Conservation (phyloP, 2,329 filamentous ascomycete genomes). For the Paracamarosporium sp. region DNA sequence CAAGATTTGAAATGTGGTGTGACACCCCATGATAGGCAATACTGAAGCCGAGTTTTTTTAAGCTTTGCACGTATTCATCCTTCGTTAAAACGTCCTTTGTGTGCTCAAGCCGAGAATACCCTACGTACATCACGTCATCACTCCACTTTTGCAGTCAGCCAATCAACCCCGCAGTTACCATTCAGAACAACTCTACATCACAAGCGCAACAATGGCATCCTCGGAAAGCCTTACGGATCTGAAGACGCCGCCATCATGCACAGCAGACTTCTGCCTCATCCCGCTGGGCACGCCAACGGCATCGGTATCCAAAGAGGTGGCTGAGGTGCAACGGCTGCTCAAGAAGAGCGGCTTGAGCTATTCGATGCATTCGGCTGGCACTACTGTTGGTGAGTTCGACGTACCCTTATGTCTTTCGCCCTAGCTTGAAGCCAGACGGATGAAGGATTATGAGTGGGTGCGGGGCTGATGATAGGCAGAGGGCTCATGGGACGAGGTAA, state of each 20-base stretch:
- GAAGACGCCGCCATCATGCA: constrained; percentile 74
- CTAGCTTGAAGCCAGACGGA: not conserved
- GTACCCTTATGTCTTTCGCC: constrained; percentile 18
- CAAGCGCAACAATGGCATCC: constrained; percentile 22
- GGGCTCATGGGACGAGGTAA: constrained; percentile 88
- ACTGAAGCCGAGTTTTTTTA: too few relatives aligned
- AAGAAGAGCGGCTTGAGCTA: constrained; percentile 81
- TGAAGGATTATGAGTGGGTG: not conserved
- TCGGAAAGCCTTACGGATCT: constrained; percentile 28
- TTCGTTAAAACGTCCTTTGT: too few relatives aligned
- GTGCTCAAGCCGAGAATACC: too few relatives aligned
- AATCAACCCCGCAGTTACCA: not conserved
- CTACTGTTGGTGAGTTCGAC: constrained; percentile 73
- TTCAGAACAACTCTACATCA: not conserved
- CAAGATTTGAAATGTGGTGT: too few relatives aligned
- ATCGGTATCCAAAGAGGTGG: constrained; percentile 71
- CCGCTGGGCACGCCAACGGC: constrained; percentile 68
- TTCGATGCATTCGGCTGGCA: constrained; percentile 92
- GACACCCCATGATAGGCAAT: too few relatives aligned
- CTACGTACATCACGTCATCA: constrained; percentile 1
- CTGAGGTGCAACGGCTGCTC: constrained; percentile 85
- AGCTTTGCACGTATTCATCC: too few relatives aligned
- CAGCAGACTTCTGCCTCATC: constrained; percentile 90
- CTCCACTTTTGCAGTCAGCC: not conserved
- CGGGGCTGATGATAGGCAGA: constrained; percentile 59